These are phyloP conservation scores for Corylus heterophylla DNA, from an alignment of 306 rosid genomes.

Conservation along the genomic window DNA sequence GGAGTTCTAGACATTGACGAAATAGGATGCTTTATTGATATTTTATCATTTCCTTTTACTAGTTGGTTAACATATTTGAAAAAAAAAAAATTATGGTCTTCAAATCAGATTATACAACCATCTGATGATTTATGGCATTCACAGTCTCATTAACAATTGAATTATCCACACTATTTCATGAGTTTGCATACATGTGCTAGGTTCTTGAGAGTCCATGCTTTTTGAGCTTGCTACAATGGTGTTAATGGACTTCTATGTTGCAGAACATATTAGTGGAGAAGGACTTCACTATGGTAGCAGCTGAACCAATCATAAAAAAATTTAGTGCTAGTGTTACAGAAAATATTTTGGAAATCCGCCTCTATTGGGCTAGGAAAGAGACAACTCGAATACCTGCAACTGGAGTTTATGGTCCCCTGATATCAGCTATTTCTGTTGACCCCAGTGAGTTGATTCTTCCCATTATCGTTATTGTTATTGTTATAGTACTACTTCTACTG, in stretches of 20 bases:
- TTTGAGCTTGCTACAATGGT: not conserved
- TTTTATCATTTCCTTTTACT: not conserved
- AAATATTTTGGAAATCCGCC: not conserved
- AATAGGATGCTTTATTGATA: not conserved
- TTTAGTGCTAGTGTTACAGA: not conserved
- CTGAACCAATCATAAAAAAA: not conserved
- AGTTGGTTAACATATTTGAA: no score
- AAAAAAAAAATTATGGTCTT: no score
- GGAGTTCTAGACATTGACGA: not conserved
- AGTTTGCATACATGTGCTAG: not conserved
- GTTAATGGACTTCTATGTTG: not conserved
- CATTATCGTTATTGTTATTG: not conserved
- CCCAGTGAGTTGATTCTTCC: not conserved
- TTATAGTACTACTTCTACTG: not conserved
- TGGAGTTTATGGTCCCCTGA: constrained; percentile 1
- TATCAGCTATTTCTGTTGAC: not conserved
- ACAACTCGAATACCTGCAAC: not conserved
- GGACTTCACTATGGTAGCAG: not conserved
- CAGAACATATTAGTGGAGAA: not conserved
- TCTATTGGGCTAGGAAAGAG: constrained; percentile 1
- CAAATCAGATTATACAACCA: no score
- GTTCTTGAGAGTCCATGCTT: not conserved
- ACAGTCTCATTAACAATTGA: no score
- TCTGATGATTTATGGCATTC: no score
- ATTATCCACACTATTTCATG: not conserved